Base-by-base conservation (phyloP, 495 filamentous ascomycete genomes). In the Massariosphaeria phaeospora region DNA sequence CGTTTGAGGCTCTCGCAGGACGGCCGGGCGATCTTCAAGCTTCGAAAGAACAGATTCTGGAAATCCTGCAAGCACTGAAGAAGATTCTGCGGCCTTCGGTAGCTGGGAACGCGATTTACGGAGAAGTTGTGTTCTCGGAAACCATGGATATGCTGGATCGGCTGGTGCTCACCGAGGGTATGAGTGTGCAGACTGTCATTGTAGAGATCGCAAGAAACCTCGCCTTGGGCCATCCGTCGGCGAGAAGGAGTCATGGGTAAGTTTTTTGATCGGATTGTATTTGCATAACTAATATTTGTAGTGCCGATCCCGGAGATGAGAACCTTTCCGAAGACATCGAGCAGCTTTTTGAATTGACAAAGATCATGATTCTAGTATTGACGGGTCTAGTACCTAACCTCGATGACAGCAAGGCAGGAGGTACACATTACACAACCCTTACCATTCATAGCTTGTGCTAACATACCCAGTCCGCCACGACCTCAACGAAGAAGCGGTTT, bases 61-160 rank as follows among this genome's bases (percentile, higher is more conserved):
- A 86, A 45, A 95, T 97, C 41, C 78, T 99, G 9, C 84, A 84
- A 58, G 93, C 91, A 3, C 76, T 99, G 13, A 93, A 93, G 75
- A 90, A 94, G 75, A 99, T 99, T 27, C 71, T 99, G 13, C 83
- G 90, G 29, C 93, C 93, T 10, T 84, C 89, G n/a, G 91, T 99
- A 29, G 91, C 91, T 30, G 93, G 93, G 8, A 89, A 94, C 66
- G 91, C 93, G 6, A 93, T 97, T 47, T 99, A 97, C 63, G 85
- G 93, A 59, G 90, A 95, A 45, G 86, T 86, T 33, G 87, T 99
- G 46, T 99, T 99, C 67, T 88, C 91, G 0, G 93, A 99, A 71
- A 94, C 94, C 1, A 95, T 96, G 83, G 93, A 99, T 58, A 79
- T 93, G 40, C 78, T 99, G 4, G 91, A 95, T 66, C 80, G 93